Evolutionary conservation across 2,329 filamentous ascomycete species (phyloP).

Genomic region (Penicillium sp.): DNA sequence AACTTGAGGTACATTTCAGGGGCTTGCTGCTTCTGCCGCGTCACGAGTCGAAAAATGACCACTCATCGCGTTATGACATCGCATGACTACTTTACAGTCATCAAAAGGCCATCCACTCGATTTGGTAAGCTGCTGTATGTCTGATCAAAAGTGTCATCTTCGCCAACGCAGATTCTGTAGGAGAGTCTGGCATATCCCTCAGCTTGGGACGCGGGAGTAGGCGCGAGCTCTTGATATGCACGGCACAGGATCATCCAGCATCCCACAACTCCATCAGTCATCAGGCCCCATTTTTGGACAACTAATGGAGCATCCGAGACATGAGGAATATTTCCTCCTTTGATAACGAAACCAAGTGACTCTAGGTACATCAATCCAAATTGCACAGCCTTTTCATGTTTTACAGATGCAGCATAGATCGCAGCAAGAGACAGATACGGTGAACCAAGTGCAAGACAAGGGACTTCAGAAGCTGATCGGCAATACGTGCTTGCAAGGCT

Average conservation of each 20-base stretch:
- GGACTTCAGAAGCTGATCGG: slow-evolving; percentile 22
- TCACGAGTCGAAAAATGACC: neutral
- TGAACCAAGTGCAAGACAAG: slow-evolving; percentile 20
- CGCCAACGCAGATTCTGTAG: slow-evolving; percentile 37
- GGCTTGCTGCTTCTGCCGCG: neutral
- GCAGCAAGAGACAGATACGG: slow-evolving; percentile 19
- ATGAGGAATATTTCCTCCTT: slow-evolving; percentile 17
- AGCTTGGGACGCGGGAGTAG: slow-evolving; percentile 20
- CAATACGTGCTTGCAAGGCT: slow-evolving; percentile 23
- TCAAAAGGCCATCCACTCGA: neutral
- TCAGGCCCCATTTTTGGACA: slow-evolving; percentile 31
- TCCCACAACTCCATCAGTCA: slow-evolving; percentile 26
- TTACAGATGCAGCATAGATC: slow-evolving; percentile 1
- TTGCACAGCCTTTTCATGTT: slow-evolving; percentile 15
- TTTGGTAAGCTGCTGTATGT: slow-evolving; percentile 15
- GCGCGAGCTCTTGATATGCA: slow-evolving; percentile 26
- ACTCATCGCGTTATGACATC: neutral
- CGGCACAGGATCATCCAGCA: slow-evolving; percentile 30
- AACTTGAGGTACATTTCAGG: neutral
- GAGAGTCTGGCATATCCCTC: slow-evolving; percentile 30
- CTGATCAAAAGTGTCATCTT: slow-evolving; percentile 35
- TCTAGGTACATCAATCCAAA: slow-evolving; percentile 23
- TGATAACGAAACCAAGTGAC: slow-evolving; percentile 26
- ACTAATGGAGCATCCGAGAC: slow-evolving; percentile 3
- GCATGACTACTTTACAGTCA: neutral